Evolutionary conservation across 768 basidiomycete species (phyloP), one percentile per base, ranked within the genome.

Genomic region (Floccularia luteovirens): DNA sequence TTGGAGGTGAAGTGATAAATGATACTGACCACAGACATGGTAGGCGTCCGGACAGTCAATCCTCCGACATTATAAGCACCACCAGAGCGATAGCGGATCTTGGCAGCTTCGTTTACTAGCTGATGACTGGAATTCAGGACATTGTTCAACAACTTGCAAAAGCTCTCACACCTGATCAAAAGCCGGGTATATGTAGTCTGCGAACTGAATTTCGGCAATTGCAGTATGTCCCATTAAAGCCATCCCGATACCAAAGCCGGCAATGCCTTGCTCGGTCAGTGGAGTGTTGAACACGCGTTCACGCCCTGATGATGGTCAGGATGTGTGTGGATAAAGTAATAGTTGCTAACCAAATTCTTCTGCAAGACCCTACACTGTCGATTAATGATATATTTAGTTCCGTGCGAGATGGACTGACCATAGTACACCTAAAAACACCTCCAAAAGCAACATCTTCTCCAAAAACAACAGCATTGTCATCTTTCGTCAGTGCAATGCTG

Each of bases 241-340:
- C 43, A 93, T 59, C 11, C 93, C 92, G 35, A 96, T 88, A 2
- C 87, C 93, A 53, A 96, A 96, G 12, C 92, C 92, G 23, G 87
- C 91, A 42, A 97, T 94, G 6, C 92, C 92, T 60, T 91, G 90
- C 52, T 91, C 90, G 1, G 87, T 89, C 39, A 96, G 59, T 2
- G 92, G 92, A 0, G 92, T 97, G 58, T 97, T 96, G 61, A 97
- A 96, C 33, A 97, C 90, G 31, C 92, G 80, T 57, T 94, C 90
- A 35, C 79, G 76, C 17, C 90, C 89, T 91, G 50, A 16, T 22
- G 5, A 8, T 41, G 36, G 36, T 36, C 49, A 20, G 50, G 13
- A 19, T 43, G 30, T n/a, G 11, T 17, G 23, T 25, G 17, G 39
- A n/a, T 17, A 36, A 22, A 11, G 13, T 17, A 11, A 39, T 24